Evolutionary conservation across 2,329 filamentous ascomycete genomes (phyloP), one percentile per base, ranked within the genome.

Genomic region (Penicillium sp.): DNA sequence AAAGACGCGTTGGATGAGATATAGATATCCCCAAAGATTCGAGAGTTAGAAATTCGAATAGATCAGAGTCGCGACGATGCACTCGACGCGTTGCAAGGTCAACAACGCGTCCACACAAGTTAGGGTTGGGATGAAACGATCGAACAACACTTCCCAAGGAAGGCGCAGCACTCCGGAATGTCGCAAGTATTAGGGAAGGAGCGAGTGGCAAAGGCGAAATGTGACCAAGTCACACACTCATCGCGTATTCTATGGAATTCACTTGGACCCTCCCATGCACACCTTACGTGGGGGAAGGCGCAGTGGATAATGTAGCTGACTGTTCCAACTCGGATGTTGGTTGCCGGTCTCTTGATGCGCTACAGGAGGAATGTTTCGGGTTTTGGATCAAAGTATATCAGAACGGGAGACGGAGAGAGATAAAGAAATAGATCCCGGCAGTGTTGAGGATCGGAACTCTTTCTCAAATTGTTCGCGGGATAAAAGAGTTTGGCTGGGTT

Each of bases 291-390:
- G 38, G 18, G 14, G 27, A 38, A 25, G n/a, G 42, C 22, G 7
- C 22, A 25, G 22, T 25, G 29, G 18, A 30, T 18, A 40, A 33
- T 19, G 34, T 14, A 9, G 12, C 12, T 9, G 27, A 18, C 29
- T 42, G 39, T 48, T 43, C 43, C 34, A 39, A 39, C 27, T 29
- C 35, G 22, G 22, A 8, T 22, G 22, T 37, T 42, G 33, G 16
- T 29, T 33, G 8, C 31, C 11, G 22, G 12, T 31, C n/a, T 13
- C 29, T 11, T 13, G 31, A 25, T 48, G 33, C 27, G 39, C 27
- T 27, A 29, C 16, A 39, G 11, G 50, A 37, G 46, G 50, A 46
- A 46, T 53, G 52, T 58, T 54, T 55, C n/a, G n/a, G n/a, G n/a
- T n/a, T n/a, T n/a, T n/a, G n/a, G n/a, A n/a, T n/a, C n/a, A n/a